Percentiles rank a stretch among this genome's conserved stretches.
Evolutionary conservation across 768 basidiomycete genomes (phyloP).

Genomic region (Russula sp.): DNA sequence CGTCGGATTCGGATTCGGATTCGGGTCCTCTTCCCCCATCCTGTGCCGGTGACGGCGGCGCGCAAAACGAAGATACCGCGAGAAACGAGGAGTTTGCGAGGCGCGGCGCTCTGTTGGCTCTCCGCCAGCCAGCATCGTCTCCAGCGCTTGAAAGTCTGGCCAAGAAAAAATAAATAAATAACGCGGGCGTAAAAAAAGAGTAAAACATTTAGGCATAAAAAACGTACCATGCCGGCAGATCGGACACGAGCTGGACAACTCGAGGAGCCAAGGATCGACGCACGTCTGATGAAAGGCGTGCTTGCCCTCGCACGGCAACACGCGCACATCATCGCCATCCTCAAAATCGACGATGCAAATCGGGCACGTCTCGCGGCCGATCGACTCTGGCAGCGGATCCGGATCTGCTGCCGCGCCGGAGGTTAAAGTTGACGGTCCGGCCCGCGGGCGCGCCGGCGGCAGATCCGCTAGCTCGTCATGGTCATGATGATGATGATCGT

Average conservation of each 20-base stretch:
- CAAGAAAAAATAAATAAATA: too few relatives aligned
- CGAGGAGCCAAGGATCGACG: constrained; percentile 90
- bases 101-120: constrained; percentile 18
- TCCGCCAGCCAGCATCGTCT: constrained; percentile 27
- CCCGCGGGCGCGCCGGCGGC: constrained; percentile 14
- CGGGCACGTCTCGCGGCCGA: constrained; percentile 83
- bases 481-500: not conserved
- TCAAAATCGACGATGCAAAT: constrained; percentile 95
- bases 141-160: constrained; percentile 33
- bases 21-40: constrained; percentile 23
- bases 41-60: constrained; percentile 24
- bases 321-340: constrained; percentile 84
- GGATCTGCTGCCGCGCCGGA: constrained; percentile 24
- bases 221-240: constrained; percentile 82
- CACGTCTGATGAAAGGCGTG: constrained; percentile 87
- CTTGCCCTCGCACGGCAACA: constrained; percentile 86
- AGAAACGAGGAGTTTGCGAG: constrained; percentile 27
- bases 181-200: not conserved
- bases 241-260: constrained; percentile 86
- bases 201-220: not conserved
- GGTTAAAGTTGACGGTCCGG: constrained; percentile 19
- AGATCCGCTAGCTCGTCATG: constrained; percentile 7
- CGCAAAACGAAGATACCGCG: constrained; percentile 30
- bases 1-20: not conserved
- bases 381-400: constrained; percentile 51